phyloP scores from a whole-genome alignment of 148 eudicot species.

The Euryodendron excelsum region DNA sequence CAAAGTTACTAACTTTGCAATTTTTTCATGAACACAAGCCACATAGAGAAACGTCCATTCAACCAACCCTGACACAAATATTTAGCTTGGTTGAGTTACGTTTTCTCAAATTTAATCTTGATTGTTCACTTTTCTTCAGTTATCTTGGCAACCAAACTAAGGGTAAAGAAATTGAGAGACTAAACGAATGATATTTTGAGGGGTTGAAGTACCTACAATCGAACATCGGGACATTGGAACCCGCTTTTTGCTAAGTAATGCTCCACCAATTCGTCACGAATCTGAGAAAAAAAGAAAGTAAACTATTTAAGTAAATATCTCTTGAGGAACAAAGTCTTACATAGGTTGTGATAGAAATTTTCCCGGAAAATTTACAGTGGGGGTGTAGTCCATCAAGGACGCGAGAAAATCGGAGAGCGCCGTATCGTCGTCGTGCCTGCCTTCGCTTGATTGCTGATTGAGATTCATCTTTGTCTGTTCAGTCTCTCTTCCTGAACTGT shows the following conservation, averaged over 20 bases:
- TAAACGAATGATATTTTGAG: neutral
- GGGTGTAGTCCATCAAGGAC: slow-evolving; percentile 79
- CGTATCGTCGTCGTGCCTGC: slow-evolving; percentile 65
- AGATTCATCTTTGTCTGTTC: slow-evolving; percentile 44
- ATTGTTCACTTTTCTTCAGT: no score
- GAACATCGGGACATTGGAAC: slow-evolving; percentile 84
- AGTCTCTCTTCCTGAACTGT: no score
- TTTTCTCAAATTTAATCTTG: no score
- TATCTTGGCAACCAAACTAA: no score
- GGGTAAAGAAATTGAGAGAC: neutral
- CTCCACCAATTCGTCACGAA: slow-evolving; percentile 94
- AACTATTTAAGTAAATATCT: neutral
- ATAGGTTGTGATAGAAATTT: neutral
- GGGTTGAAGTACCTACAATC: slow-evolving; percentile 52
- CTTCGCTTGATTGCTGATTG: slow-evolving; percentile 42
- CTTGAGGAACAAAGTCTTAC: neutral
- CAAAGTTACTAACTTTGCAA: no score
- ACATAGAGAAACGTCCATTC: neutral
- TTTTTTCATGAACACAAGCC: no score
- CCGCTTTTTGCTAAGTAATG: slow-evolving; percentile 91
- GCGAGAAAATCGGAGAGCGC: slow-evolving; percentile 75
- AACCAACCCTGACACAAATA: neutral
- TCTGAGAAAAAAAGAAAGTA: slow-evolving; percentile 23
- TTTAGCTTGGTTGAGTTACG: neutral
- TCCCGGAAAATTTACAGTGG: slow-evolving; percentile 44